Base-by-base conservation (phyloP, 768 basidiomycete genomes). In the Pleurotus djamor region DNA sequence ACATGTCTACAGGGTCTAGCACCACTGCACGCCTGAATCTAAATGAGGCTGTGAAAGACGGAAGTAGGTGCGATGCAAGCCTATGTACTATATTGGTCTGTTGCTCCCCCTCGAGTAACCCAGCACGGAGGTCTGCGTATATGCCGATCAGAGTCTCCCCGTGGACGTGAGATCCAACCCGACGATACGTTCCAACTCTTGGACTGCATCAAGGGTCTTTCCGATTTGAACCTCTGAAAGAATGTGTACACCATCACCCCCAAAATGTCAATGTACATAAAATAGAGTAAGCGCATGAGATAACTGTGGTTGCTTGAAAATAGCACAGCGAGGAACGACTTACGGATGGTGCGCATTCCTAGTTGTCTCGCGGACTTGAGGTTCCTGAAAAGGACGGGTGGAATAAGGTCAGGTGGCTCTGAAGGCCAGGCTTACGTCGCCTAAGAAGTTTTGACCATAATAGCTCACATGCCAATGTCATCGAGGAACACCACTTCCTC, bases 301-400 rank as follows among this genome's bases (percentile, higher is more conserved):
- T 1, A 28, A 28, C 21, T 3, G 21, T 28, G 21, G 21, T 28
- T 28, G 21, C 21, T 28, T 28, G 21, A 28, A n/a, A 28, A 28
- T 28, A 28, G 21, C 21, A 28, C 21, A 28, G 17, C 51, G 52
- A 48, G 60, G 34, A 38, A 56, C 52, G 5, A 37, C 89, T 76
- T 68, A 91, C 91, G 88, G 66, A 94, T 93, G 2, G 91, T 91
- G 61, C 81, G 78, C 89, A 93, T 93, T 59, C 91, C 90, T 65
- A 92, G 77, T 50, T 78, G 71, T 67, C 76, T 81, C 14, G 91
- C 92, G 45, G 88, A 77, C 75, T 90, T 92, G 67, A 93, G 77
- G 69, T 93, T 94, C 69, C 91, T 94, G 67, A 52, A 58, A 21
- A 36, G n/a, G 7, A 47, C 16, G 16, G n/a, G 16, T 7, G 45